Base-by-base conservation (phyloP, 306 rosid species). In the Cicer pinnatifidum region DNA sequence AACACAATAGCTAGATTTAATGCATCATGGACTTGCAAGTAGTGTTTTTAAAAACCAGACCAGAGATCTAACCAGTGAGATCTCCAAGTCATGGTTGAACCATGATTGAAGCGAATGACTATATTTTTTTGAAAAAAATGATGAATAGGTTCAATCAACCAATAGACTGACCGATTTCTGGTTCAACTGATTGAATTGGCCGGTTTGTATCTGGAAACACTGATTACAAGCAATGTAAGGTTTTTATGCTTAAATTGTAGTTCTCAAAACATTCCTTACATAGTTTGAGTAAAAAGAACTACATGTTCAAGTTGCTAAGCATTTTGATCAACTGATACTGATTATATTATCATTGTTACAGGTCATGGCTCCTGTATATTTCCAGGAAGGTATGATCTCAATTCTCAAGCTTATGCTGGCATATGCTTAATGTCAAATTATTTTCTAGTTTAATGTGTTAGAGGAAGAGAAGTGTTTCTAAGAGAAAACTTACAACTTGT, bases 311-410 rank as follows among this genome's bases (percentile, higher is more conserved):
- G 63, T 47, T 35, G 8, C 44, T 44, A 52, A 13, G 50, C 58
- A 73, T 66, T 54, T 69, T 47, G 45, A 9, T 33, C 73, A 33
- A 46, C 84, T 89, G 44, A 86, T 64, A 58, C 60, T 41, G 47
- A 53, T 44, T 75, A 46, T 53, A 39, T 51, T 59, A 50, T 69
- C 45, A 65, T 80, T 77, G 72, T 75, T 82, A 68, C 87, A 92
- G 97, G 94, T 80, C 89, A 85, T 59, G 92, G 89, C 59, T 80
- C 96, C 43, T 92, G 97, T 56, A 80, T 73, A 72, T 87, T 90
- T 83, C 92, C 92, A 1, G 96, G 97, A 83, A 92, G 97, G 97
- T 92, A 87, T 38, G 70, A 56, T 69, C 69, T 77, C 61, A 37
- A 53, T 66, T 69, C 66, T 77, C 65, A 12, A 66, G 52, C 45